These are phyloP conservation scores for Aspergillus hancockii DNA, from an alignment of 495 filamentous ascomycete species.

Conservation along the genomic window DNA sequence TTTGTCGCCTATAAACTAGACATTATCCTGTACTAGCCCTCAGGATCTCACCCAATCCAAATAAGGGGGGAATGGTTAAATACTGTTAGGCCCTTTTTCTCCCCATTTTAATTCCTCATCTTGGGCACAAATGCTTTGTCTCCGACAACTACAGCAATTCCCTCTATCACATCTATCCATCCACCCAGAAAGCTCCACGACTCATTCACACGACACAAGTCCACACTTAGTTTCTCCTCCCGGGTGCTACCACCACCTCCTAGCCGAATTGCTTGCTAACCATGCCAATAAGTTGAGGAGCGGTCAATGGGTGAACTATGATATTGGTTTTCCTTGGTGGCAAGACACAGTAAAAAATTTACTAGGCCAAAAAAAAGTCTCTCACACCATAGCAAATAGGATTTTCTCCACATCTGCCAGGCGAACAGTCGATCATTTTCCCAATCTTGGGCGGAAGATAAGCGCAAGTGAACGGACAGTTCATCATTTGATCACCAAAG, in stretches of 20 bases:
- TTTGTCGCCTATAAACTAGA: background rate
- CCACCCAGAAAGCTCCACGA: conserved; percentile 2
- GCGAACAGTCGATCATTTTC: conserved; percentile 9
- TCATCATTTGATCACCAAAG: background rate
- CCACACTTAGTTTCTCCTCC: background rate
- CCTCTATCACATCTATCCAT: background rate
- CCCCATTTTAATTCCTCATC: conserved; percentile 10
- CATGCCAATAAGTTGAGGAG: background rate
- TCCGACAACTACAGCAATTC: background rate
- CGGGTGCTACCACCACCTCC: background rate
- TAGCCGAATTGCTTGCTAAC: background rate
- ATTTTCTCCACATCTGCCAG: background rate
- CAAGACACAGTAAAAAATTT: background rate
- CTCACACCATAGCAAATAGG: background rate
- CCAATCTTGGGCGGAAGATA: conserved; percentile 1
- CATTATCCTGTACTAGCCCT: conserved; percentile 1
- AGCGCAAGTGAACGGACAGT: conserved; percentile 8
- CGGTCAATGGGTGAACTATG: background rate
- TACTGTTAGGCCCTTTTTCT: conserved; percentile 4
- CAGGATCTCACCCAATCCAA: background rate
- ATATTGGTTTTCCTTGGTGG: background rate
- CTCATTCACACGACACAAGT: background rate
- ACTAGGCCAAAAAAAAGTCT: background rate
- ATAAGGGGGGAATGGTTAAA: background rate
- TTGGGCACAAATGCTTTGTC: conserved; percentile 12